Conservation (phyloP, 1,284 basidiomycete species). For the Phylloboletellus chloephorus region DNA sequence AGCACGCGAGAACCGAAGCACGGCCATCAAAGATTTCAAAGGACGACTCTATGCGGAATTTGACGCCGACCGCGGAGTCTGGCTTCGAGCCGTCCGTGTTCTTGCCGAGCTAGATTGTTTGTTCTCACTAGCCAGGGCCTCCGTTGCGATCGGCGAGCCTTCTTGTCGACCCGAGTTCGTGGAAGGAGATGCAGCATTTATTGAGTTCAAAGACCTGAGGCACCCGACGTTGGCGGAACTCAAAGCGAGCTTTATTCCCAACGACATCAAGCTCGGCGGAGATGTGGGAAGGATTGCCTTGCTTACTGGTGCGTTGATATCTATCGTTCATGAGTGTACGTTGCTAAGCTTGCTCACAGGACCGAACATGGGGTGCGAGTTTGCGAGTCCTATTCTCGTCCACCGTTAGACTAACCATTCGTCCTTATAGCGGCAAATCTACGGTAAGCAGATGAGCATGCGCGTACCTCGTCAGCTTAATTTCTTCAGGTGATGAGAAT, state of each 20-base stretch:
- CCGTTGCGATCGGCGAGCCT: conserved; percentile 86
- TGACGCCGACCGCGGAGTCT: conserved; percentile 74
- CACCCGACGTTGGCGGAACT: conserved; percentile 78
- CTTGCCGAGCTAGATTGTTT: conserved; percentile 91
- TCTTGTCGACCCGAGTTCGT: conserved; percentile 87
- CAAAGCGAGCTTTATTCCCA: conserved; percentile 86
- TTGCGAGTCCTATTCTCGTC: not conserved
- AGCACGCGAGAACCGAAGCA: conserved; percentile 80
- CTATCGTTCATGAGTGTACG: not conserved
- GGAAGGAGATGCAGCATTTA: conserved; percentile 69
- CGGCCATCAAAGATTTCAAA: conserved; percentile 79
- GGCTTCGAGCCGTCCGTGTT: conserved; percentile 74
- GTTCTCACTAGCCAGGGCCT: conserved; percentile 88
- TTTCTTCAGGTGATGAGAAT: conserved; percentile 75
- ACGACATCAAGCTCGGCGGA: conserved; percentile 85
- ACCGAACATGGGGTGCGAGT: conserved; percentile 84
- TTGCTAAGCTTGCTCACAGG: conserved; percentile 36
- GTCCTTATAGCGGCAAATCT: conserved; percentile 66
- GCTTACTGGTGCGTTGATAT: conserved; percentile 66
- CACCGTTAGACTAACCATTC: conserved; percentile 1
- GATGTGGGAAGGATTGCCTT: conserved; percentile 76
- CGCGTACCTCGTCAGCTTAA: conserved; percentile 3
- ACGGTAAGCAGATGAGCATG: conserved; percentile 46
- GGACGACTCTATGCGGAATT: conserved; percentile 80
- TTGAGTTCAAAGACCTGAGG: conserved; percentile 77